Percentiles rank a stretch among this genome's conserved stretches.
These are phyloP conservation scores for Globisporangium acanthophoron DNA, from an alignment of 352 stramenopile species.

Conservation along the genomic window DNA sequence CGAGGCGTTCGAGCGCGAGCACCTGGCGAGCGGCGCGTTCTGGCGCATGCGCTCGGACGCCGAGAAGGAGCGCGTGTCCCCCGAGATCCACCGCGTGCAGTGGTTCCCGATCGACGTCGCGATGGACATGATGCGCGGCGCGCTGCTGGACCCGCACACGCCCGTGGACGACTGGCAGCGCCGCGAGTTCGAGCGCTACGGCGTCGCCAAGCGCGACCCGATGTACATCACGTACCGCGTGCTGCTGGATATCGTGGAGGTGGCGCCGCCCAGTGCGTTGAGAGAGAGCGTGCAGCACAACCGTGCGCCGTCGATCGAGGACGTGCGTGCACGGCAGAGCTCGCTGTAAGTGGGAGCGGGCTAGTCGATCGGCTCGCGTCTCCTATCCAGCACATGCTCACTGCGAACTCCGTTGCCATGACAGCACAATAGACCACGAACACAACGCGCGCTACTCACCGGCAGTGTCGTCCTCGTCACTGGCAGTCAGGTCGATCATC, in stretches of 20 bases:
- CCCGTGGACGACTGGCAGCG: slow-evolving; percentile 39
- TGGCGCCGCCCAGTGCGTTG: slow-evolving; percentile 15
- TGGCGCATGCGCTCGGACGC: slow-evolving; percentile 23
- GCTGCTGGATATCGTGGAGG: slow-evolving; percentile 29
- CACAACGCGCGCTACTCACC: too few species aligned
- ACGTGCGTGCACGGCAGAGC: slow-evolving; percentile 3
- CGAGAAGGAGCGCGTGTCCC: slow-evolving; percentile 43
- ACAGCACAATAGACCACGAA: too few species aligned
- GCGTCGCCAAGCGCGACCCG: slow-evolving; percentile 30
- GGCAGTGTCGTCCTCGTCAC: too few species aligned
- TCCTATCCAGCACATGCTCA: too few species aligned
- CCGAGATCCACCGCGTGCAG: slow-evolving; percentile 44
- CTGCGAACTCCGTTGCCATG: too few species aligned
- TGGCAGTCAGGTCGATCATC: too few species aligned
- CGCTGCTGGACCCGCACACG: slow-evolving; percentile 20
- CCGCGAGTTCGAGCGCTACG: slow-evolving; percentile 29
- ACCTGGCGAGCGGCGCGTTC: slow-evolving; percentile 28
- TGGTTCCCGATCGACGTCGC: slow-evolving; percentile 53
- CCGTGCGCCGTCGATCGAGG: slow-evolving; percentile 6
- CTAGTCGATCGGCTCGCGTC: too few species aligned
- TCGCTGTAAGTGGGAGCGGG: slow-evolving; percentile 1
- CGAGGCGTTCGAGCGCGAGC: slow-evolving; percentile 21
- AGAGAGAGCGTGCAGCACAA: not conserved
- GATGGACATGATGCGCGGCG: slow-evolving; percentile 36
- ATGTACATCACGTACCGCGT: slow-evolving; percentile 53